A percentile compares a stretch with the other conserved stretches of the same genome.
These are phyloP conservation scores for Pyrenochaeta sp. DNA, from an alignment of 2,329 filamentous ascomycete species.

Conservation along the genomic window DNA sequence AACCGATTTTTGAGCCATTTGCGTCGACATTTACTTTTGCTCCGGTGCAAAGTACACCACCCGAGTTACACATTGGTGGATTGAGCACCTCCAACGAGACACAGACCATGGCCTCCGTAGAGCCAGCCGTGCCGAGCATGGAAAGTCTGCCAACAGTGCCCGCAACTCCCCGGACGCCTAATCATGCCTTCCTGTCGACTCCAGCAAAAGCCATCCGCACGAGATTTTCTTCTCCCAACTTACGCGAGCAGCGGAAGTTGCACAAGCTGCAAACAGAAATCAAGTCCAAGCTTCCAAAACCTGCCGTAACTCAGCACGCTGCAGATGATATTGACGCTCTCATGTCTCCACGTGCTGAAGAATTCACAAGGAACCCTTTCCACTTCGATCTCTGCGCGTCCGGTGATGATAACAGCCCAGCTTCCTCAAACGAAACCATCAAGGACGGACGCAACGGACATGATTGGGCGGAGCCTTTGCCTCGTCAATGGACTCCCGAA, in stretches of 20 bases:
- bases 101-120: constrained; percentile 13
- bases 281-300: constrained; percentile 45
- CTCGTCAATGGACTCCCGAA: constrained; percentile 59
- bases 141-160: constrained; percentile 20
- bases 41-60: constrained; percentile 14
- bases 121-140: constrained; percentile 14
- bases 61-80: constrained; percentile 33
- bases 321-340: constrained; percentile 61
- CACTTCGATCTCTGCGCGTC: constrained; percentile 42
- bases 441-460: constrained; percentile 38
- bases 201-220: constrained; percentile 42
- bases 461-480: constrained; percentile 36
- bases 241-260: constrained; percentile 48
- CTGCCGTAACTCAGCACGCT: constrained; percentile 35
- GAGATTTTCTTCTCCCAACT: constrained; percentile 51
- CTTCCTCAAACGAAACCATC: constrained; percentile 44
- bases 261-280: constrained; percentile 52
- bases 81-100: constrained; percentile 29
- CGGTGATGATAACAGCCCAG: constrained; percentile 38
- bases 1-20: constrained; percentile 26
- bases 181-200: constrained; percentile 37
- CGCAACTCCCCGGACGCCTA: constrained; percentile 22
- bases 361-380: constrained; percentile 69
- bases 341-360: constrained; percentile 75
- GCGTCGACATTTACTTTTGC: constrained; percentile 15